Percentiles rank a stretch among this genome's conserved stretches.
Conservation (phyloP, 352 stramenopile species). For the Globisporangium spiculum region DNA sequence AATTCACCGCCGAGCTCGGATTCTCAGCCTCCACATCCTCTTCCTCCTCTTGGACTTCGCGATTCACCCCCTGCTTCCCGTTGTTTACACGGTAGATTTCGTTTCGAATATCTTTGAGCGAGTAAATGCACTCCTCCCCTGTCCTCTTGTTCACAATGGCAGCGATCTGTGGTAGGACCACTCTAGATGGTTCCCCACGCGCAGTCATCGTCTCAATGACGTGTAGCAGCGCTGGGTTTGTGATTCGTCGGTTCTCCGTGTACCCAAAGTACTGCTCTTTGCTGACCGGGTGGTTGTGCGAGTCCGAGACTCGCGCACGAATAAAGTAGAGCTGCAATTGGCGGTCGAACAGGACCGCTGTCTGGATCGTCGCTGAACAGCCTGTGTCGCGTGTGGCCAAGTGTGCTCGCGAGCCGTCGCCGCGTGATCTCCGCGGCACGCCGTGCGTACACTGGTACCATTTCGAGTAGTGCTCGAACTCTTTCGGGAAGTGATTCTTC, state of each 20-base stretch:
- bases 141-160: no score
- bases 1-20: no score
- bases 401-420: constrained; percentile 1
- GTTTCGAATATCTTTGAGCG: no score
- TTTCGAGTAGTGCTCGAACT: not conserved
- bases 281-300: constrained; percentile 12
- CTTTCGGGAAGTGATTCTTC: not conserved
- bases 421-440: not conserved
- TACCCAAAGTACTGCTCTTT: constrained; percentile 14
- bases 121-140: no score
- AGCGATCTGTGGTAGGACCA: not conserved
- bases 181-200: not conserved
- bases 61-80: no score
- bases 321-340: not conserved
- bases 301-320: not conserved
- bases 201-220: not conserved
- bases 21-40: no score
- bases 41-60: no score
- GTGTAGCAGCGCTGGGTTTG: constrained; percentile 8
- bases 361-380: constrained; percentile 1
- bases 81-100: no score
- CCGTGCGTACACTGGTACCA: constrained; percentile 11
- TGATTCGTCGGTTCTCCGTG: constrained; percentile 12
- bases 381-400: constrained; percentile 1
- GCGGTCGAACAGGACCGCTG: constrained; percentile 1